Base-by-base conservation (phyloP, 371 early-diverging fungal genomes). In the Phascolomyces articulosus region DNA sequence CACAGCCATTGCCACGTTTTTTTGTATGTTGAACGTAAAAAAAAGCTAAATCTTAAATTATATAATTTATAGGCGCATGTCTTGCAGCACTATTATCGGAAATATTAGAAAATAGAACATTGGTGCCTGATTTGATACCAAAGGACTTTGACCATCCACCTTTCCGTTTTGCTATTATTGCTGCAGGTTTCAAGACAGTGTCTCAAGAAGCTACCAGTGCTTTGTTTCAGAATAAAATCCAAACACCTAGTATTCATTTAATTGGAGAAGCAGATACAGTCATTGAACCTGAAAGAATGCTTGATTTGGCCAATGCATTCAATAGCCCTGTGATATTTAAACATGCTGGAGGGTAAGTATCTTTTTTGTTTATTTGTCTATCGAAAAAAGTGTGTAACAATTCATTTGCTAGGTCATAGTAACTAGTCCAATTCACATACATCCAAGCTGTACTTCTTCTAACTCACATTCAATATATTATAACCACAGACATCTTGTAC, bases 221-320 rank as follows among this genome's bases (percentile, higher is more conserved):
- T 0, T 71, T 84, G 65, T 85, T 83, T 68, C 63, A 65, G 10
- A 58, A 63, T 16, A 66, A 69, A 21, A 80, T 88, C 48, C 70
- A 71, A 27, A 84, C 88, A 27, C 85, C 89, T 0, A 82, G 87
- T 41, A 59, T 91, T 68, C 89, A 89, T 71, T 82, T 91, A 72
- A 84, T 90, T 70, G 92, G 90, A n/a, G 72, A 71, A 57, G 68
- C 75, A 20, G 89, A 89, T 64, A 76, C 73, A 26, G 67, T 84
- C 64, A 83, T 89, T 27, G 26, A 68, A 15, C 85, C 85, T 9
- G 80, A 77, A 47, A 66, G 80, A 23, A 79, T 78, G 63, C 60
- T 71, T 28, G 68, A 60, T 0, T 69, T 89, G 41, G 75, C 79
- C 3, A 75, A 68, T 15, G 72, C 74, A 51, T 81, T 81, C 64